Percentiles rank a stretch among this genome's conserved stretches.
phyloP scores from a whole-genome alignment of 2,329 filamentous ascomycete genomes.

The Rhynchosporium agropyri region DNA sequence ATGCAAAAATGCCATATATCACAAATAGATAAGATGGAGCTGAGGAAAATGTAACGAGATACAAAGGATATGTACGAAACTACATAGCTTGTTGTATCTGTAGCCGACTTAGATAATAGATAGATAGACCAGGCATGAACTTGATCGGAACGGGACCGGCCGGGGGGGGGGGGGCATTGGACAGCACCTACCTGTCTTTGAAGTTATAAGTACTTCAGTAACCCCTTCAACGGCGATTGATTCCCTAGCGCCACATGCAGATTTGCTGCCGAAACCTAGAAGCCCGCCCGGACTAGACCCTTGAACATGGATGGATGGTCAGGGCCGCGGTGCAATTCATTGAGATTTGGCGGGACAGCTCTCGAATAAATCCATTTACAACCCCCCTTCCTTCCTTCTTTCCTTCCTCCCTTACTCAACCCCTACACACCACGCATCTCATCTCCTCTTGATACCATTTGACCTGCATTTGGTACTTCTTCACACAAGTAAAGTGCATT shows the following conservation, averaged over 20 bases:
- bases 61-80: no score
- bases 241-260: background rate
- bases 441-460: background rate
- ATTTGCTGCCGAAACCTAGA: conserved; percentile 15
- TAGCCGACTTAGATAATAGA: no score
- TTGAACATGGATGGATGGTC: conserved; percentile 8
- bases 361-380: conserved; percentile 17
- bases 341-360: conserved; percentile 20
- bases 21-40: no score
- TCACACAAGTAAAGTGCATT: background rate
- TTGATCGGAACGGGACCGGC: no score
- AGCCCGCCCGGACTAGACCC: background rate
- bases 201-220: background rate
- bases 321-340: conserved; percentile 2
- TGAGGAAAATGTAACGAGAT: no score
- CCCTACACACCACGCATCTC: background rate
- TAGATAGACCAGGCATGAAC: no score
- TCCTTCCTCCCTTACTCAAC: background rate
- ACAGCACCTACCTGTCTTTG: conserved; percentile 3
- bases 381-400: background rate
- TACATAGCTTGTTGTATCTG: no score
- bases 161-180: background rate
- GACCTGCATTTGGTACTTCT: background rate
- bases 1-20: no score
- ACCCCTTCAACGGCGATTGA: background rate